These are phyloP conservation scores for Acarospora socialis DNA, from an alignment of 2,329 filamentous ascomycete genomes.

Conservation along the genomic window DNA sequence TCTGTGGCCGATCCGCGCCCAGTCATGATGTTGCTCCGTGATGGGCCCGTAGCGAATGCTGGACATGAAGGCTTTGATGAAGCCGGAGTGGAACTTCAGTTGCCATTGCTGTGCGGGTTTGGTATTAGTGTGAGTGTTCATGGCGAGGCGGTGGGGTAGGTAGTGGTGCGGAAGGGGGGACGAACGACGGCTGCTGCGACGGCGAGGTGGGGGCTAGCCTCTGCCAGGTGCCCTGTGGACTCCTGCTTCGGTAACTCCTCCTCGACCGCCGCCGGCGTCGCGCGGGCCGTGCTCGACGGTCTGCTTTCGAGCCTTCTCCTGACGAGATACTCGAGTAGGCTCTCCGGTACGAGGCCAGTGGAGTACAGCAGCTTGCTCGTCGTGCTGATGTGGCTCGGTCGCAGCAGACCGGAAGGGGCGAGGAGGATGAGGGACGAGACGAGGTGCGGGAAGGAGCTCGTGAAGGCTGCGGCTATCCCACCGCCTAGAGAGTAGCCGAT, in stretches of 20 bases:
- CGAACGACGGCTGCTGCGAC: slow-evolving; percentile 49
- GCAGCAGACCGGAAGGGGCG: slow-evolving; percentile 64
- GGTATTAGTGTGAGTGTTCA: no score
- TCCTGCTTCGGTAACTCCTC: slow-evolving; percentile 25
- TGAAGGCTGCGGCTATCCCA: slow-evolving; percentile 55
- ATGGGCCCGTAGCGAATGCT: slow-evolving; percentile 58
- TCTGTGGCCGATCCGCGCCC: slow-evolving; percentile 41
- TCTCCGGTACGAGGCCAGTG: slow-evolving; percentile 44
- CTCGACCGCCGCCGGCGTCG: no score
- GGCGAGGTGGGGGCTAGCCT: slow-evolving; percentile 37
- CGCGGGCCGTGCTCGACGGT: slow-evolving; percentile 17
- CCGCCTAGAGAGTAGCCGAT: slow-evolving; percentile 73
- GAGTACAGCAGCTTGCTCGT: slow-evolving; percentile 50
- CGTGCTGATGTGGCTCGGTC: slow-evolving; percentile 46
- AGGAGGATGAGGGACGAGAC: slow-evolving; percentile 60
- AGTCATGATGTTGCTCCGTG: slow-evolving; percentile 47
- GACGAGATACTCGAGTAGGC: slow-evolving; percentile 39
- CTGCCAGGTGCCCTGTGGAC: slow-evolving; percentile 36
- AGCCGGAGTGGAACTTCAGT: slow-evolving; percentile 49
- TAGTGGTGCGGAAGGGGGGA: no score
- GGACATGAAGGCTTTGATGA: slow-evolving; percentile 55
- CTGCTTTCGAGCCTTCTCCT: slow-evolving; percentile 28
- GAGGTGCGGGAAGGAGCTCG: slow-evolving; percentile 52
- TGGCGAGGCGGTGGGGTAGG: no score
- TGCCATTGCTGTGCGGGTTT: no score